Conservation (phyloP, 345 rosid genomes). For the Excoecaria agallocha region DNA sequence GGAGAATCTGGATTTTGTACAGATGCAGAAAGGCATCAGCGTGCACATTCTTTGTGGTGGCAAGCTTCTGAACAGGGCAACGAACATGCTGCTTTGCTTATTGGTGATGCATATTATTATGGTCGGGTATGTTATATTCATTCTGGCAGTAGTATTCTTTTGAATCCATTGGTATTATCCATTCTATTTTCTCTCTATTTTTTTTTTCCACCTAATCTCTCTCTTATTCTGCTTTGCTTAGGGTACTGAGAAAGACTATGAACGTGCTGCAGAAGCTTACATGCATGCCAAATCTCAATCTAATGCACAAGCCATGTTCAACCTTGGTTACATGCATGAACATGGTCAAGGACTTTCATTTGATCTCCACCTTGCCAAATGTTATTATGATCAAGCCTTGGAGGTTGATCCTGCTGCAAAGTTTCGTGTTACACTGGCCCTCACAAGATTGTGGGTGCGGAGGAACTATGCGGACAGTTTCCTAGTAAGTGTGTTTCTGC, state of each 20-base stretch:
- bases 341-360: slow-evolving; percentile 93
- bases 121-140: slow-evolving; percentile 65
- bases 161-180: not conserved
- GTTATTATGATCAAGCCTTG: slow-evolving; percentile 95
- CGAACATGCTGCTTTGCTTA: slow-evolving; percentile 95
- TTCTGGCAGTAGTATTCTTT: not conserved
- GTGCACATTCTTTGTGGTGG: slow-evolving; percentile 98
- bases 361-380: slow-evolving; percentile 95
- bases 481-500: slow-evolving; percentile 48
- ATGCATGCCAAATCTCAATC: slow-evolving; percentile 93
- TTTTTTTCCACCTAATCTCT: not conserved
- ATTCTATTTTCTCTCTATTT: not conserved
- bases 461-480: slow-evolving; percentile 73
- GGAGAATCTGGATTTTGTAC: slow-evolving; percentile 90
- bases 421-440: slow-evolving; percentile 85
- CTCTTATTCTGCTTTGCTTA: slow-evolving; percentile 21
- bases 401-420: slow-evolving; percentile 80
- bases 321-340: slow-evolving; percentile 99
- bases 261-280: slow-evolving; percentile 96
- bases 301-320: slow-evolving; percentile 97
- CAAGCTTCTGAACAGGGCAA: slow-evolving; percentile 99
- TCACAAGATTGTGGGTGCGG: slow-evolving; percentile 79
- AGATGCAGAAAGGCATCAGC: slow-evolving; percentile 84
- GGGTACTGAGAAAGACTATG: slow-evolving; percentile 93
- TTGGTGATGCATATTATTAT: slow-evolving; percentile 97